Evolutionary conservation across 2,329 filamentous ascomycete genomes (phyloP), one percentile per base, ranked within the genome.

Genomic region (Emericellopsis atlantica): DNA sequence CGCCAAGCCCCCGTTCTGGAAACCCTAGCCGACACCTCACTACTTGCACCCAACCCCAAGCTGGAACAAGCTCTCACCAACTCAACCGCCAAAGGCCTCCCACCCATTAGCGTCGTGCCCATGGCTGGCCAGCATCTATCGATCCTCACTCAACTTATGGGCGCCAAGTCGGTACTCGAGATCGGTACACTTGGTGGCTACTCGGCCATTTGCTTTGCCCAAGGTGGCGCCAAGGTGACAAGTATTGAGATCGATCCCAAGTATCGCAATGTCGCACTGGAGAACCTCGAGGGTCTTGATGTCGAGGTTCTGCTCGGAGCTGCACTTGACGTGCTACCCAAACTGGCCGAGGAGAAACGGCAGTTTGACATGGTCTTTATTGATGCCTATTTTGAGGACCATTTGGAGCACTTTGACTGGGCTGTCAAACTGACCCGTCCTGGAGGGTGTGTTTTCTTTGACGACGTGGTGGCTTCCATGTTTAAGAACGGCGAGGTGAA

Each of bases 171-270:
- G 5, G 57, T 68, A 3, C 65, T 77, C 31, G 73, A 78, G 49
- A 57, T 77, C 37, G 73, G 73, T 21, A 75, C 70, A 0, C 51
- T 77, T 22, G 72, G 72, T 11, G 72, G 65, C 7, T 76, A 73
- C 51, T 66, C 64, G 1, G 63, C 67, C 12, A 69, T 75, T 41
- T 76, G 67, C n/a, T n/a, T n/a, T n/a, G n/a, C n/a, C n/a, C n/a
- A n/a, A n/a, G n/a, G n/a, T n/a, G n/a, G n/a, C n/a, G n/a, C n/a
- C n/a, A n/a, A n/a, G n/a, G n/a, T n/a, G n/a, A n/a, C n/a, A n/a
- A n/a, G n/a, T n/a, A n/a, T n/a, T n/a, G n/a, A n/a, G n/a, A n/a
- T n/a, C n/a, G n/a, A n/a, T n/a, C n/a, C n/a, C n/a, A n/a, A n/a
- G n/a, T n/a, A n/a, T n/a, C n/a, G n/a, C n/a, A n/a, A n/a, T n/a